Base-by-base conservation (phyloP, 177 flowering plant genomes). In the Tripterygium wilfordii region DNA sequence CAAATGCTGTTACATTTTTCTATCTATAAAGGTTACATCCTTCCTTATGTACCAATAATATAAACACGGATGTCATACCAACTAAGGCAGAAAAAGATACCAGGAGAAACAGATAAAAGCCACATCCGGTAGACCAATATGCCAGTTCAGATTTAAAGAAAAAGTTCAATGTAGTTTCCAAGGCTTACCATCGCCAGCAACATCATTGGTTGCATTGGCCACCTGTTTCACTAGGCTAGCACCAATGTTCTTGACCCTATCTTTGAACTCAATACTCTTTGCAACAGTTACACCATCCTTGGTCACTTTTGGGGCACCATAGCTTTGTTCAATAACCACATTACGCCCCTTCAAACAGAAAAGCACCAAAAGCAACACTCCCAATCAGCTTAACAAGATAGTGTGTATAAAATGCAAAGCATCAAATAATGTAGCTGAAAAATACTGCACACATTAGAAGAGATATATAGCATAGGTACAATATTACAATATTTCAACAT, bases 271-370 rank as follows among this genome's bases (percentile, higher is more conserved):
- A 62, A 94, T 75, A 50, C 94, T 87, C 65, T 90, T 90, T 40
- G 99, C 99, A 48, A 94, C 99, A 50, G 97, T 90, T 3, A 94
- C 99, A 64, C 99, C 99, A 66, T 94, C 99, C 57, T 94, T 94
- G 14, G 99, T 94, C 60, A 94, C 97, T 62, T 90, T 90, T 3
- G 99, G 99, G 20, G 95, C 88, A 42, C 97, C 99, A 67, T 46
- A 94, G 59, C 90, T 83, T 79, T 90, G 97, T 47, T 94, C 99
- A 33, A 94, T 54, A 15, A 94, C 88, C 55, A 94, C 97, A 71
- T 68, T 83, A 13, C 99, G 89, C 12, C 99, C 99, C 96, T 92
- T 41, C 15, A 59, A 24, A 25, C 36, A 21, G 30, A 15, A 17
- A 3, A 36, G n/a, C n/a, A n/a, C 16, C 19, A 40, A 16, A 30